Evolutionary conservation across 805 yeast species (phyloP).

Genomic region (Saccharomyces mikatae): DNA sequence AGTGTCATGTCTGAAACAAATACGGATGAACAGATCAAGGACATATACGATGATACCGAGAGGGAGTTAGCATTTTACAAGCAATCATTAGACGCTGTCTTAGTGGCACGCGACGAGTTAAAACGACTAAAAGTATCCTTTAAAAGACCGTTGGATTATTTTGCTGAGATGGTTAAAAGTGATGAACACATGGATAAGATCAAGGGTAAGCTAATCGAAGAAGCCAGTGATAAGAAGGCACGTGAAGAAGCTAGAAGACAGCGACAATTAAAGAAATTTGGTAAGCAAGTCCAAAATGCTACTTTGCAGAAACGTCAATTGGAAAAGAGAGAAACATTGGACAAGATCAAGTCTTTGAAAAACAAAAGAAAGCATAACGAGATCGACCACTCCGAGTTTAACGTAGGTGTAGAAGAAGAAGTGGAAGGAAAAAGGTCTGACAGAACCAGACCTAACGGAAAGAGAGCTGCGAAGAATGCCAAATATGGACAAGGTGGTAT

Average conservation of each 20-base stretch:
- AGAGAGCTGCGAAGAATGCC: constrained; percentile 61
- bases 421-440: constrained; percentile 35
- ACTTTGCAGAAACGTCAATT: constrained; percentile 88
- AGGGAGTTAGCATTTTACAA: constrained; percentile 92
- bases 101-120: constrained; percentile 58
- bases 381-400: constrained; percentile 48
- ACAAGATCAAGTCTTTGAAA: constrained; percentile 83
- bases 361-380: constrained; percentile 78
- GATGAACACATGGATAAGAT: constrained; percentile 97
- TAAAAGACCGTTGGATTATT: constrained; percentile 88
- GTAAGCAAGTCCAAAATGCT: constrained; percentile 92
- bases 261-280: constrained; percentile 90
- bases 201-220: constrained; percentile 70
- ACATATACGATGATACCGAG: constrained; percentile 90
- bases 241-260: constrained; percentile 90
- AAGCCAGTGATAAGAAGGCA: constrained; percentile 78
- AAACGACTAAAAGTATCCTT: constrained; percentile 74
- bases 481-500: constrained; percentile 75
- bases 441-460: constrained; percentile 42
- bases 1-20: constrained; percentile 52
- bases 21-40: constrained; percentile 63
- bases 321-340: constrained; percentile 84
- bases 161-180: constrained; percentile 96
- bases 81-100: constrained; percentile 83
- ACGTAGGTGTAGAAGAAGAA: constrained; percentile 85